phyloP scores from a whole-genome alignment of 257 asterid species.

The Cinchona pubescens region DNA sequence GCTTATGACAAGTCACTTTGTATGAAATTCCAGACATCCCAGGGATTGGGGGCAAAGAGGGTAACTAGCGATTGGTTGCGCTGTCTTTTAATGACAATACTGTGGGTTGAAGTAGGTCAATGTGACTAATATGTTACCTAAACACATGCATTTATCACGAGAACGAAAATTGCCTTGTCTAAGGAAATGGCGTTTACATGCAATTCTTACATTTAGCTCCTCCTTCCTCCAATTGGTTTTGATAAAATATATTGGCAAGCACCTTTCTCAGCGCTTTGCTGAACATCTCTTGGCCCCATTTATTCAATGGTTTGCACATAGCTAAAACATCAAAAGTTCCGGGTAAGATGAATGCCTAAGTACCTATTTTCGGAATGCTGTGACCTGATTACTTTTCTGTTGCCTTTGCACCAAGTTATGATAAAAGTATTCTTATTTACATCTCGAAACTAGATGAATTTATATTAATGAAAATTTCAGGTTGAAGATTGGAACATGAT shows the following conservation, averaged over 20 bases:
- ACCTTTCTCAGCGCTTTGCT: background rate
- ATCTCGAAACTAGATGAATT: background rate
- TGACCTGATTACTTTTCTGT: background rate
- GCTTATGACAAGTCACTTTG: background rate
- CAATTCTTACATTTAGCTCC: no score
- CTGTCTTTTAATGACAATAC: background rate
- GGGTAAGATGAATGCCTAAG: no score
- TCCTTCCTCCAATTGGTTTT: no score
- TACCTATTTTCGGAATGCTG: background rate
- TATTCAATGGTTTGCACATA: background rate
- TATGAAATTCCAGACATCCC: background rate
- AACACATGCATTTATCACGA: no score
- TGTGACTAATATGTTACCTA: background rate
- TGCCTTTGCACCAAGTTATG: background rate
- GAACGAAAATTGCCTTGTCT: no score
- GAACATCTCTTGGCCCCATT: background rate
- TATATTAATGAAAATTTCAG: conserved; percentile 35
- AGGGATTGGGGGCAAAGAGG: background rate
- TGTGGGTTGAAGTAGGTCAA: background rate
- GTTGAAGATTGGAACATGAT: conserved; percentile 70
- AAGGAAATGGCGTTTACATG: background rate
- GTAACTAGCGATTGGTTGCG: background rate
- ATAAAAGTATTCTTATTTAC: background rate
- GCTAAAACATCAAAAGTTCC: background rate
- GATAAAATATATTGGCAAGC: background rate